These are phyloP conservation scores for Eutrema yunnanense DNA, from an alignment of 345 rosid genomes.

Conservation along the genomic window DNA sequence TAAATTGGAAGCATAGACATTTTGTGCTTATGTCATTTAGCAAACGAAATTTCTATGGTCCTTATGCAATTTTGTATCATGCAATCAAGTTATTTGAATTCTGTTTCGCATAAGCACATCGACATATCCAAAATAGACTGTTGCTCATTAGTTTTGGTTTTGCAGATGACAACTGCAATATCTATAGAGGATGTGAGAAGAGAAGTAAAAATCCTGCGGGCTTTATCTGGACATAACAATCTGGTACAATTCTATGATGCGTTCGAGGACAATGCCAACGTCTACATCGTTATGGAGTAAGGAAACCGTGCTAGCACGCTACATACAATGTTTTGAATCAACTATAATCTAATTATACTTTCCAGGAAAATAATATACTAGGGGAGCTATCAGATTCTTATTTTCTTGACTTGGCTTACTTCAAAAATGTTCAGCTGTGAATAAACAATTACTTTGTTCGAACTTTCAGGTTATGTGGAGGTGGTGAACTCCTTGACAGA, in stretches of 20 bases:
- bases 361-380: not conserved
- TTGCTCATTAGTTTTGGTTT: slow-evolving; percentile 13
- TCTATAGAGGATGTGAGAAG: slow-evolving; percentile 97
- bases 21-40: slow-evolving; percentile 5
- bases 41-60: not conserved
- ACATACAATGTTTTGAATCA: not conserved
- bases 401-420: not conserved
- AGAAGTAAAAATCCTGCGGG: slow-evolving; percentile 86
- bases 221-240: slow-evolving; percentile 79
- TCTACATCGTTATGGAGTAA: slow-evolving; percentile 96
- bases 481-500: slow-evolving; percentile 95
- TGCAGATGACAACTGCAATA: slow-evolving; percentile 96
- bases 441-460: not conserved
- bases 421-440: not conserved
- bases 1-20: slow-evolving; percentile 1
- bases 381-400: not conserved
- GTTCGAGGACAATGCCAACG: slow-evolving; percentile 81
- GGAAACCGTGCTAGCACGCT: not conserved
- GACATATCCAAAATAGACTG: not conserved
- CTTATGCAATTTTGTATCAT: not conserved
- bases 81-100: not conserved
- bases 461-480: slow-evolving; percentile 87
- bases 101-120: not conserved
- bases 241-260: slow-evolving; percentile 85
- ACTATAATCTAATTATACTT: not conserved